Evolutionary conservation across 768 basidiomycete genomes (phyloP).

Genomic region (Lyophyllum semitale): DNA sequence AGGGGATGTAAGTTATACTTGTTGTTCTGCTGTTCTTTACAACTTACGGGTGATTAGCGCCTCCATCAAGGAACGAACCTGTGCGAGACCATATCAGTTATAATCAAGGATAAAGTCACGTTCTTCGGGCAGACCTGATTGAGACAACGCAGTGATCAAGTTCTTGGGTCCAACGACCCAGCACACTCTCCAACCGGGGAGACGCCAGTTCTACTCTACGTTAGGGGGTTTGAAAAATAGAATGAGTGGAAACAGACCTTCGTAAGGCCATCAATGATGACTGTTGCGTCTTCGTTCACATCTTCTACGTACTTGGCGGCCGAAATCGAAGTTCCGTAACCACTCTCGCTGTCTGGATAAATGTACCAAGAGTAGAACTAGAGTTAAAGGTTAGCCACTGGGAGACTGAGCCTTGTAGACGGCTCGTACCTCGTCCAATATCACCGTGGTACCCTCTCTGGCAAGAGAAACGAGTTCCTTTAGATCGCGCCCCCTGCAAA

Average conservation of each 20-base stretch:
- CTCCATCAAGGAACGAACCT: constrained; percentile 92
- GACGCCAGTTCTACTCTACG: constrained; percentile 80
- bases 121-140: constrained; percentile 56
- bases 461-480: constrained; percentile 75
- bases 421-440: constrained; percentile 72
- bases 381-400: constrained; percentile 6
- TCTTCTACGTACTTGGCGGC: constrained; percentile 85
- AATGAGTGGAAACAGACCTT: constrained; percentile 50
- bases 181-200: constrained; percentile 93
- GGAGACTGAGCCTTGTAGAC: background rate
- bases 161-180: constrained; percentile 94
- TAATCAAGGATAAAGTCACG: background rate
- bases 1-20: background rate
- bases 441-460: constrained; percentile 78
- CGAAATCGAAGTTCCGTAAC: constrained; percentile 77
- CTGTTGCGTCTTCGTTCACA: constrained; percentile 80
- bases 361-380: constrained; percentile 97
- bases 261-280: constrained; percentile 91
- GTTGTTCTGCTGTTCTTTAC: background rate
- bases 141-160: constrained; percentile 86
- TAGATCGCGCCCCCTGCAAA: constrained; percentile 70
- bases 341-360: constrained; percentile 76
- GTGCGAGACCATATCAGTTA: background rate
- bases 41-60: constrained; percentile 87
- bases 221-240: background rate